phyloP scores from a whole-genome alignment of 352 stramenopile species.

The Phytopythium mirpurense region DNA sequence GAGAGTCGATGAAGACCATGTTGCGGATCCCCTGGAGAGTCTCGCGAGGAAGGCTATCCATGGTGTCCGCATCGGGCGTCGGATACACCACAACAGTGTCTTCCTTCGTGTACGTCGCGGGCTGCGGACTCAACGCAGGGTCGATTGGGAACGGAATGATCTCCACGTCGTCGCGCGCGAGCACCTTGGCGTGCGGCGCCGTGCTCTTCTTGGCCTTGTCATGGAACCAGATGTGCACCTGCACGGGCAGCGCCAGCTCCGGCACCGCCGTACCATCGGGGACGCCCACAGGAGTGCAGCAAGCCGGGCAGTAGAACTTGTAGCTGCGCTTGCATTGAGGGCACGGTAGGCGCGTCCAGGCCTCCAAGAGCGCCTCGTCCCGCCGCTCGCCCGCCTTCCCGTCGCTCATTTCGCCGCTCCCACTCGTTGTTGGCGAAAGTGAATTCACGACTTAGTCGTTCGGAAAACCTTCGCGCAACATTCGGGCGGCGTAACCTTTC shows the following conservation, averaged over 20 bases:
- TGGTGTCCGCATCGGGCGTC: slow-evolving; percentile 58
- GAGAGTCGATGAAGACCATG: slow-evolving; percentile 85
- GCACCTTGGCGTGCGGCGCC: slow-evolving; percentile 76
- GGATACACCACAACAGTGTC: slow-evolving; percentile 79
- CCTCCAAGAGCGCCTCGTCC: slow-evolving; percentile 3
- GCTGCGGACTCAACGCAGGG: slow-evolving; percentile 10
- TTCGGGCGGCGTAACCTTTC: neutral
- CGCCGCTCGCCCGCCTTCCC: neutral
- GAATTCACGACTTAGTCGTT: too few species aligned
- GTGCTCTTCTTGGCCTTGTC: slow-evolving; percentile 89
- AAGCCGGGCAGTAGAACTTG: slow-evolving; percentile 85
- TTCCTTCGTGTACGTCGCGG: slow-evolving; percentile 43
- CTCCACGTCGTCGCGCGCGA: slow-evolving; percentile 63
- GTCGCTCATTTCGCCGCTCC: slow-evolving; percentile 1
- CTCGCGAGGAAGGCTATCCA: slow-evolving; percentile 50
- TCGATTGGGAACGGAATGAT: slow-evolving; percentile 61
- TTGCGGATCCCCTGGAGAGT: slow-evolving; percentile 53
- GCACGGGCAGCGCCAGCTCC: slow-evolving; percentile 53
- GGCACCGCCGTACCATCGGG: slow-evolving; percentile 47
- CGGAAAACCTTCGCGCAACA: slow-evolving; percentile 3
- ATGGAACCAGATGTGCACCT: slow-evolving; percentile 83
- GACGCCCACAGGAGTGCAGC: slow-evolving; percentile 55
- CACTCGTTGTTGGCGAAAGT: too few species aligned
- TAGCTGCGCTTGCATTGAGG: slow-evolving; percentile 69
- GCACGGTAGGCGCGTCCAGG: slow-evolving; percentile 57